Evolutionary conservation across 495 filamentous ascomycete species (phyloP), one percentile per base, ranked within the genome.

Genomic region (Barbatosphaeria neglecta): DNA sequence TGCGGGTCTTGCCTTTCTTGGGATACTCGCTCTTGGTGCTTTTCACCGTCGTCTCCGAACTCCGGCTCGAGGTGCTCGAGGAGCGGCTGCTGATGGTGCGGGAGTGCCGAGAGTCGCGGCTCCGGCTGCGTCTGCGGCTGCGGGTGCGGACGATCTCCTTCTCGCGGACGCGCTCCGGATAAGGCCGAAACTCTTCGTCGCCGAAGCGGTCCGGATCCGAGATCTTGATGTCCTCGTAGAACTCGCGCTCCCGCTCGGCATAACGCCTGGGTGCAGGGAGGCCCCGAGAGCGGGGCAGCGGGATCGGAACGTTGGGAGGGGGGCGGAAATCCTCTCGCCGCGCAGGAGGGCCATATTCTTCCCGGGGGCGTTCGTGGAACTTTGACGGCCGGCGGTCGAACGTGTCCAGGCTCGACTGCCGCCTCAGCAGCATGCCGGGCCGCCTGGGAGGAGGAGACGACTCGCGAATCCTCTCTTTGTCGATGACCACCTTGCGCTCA

Each of bases 1-100:
- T 86, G 44, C 83, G 74, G 10, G 89, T 95, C 72, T 88, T 92
- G 49, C 89, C 89, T 58, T 83, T 86, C 62, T 87, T 87, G 16
- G 84, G 86, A 51, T 84, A 82, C 37, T 75, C 70, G 57, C 64
- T 81, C 65, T 59, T 77, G 47, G 61, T 39, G 23, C 63, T 77
- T 50, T 62, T 73, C 43, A 62, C 49, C 1, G 65, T 72, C 11
- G 59, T 61, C 6, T 63, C 63, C 37, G 57, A 58, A 22, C 50
- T 59, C 47, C 53, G 47, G 33, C 66, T 60, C 4, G 74, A 74
- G 35, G 68, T 73, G 46, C 65, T 67, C 22, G 65, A 70, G 23
- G 63, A 53, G 17, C 63, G 55, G 38, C 56, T 56, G 11, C 63
- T 62, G 40, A 51, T 55, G 46, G 54, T 62, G 20, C 47, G 24